A percentile compares a stretch with the other conserved stretches of the same genome.
phyloP scores from a whole-genome alignment of 1,139 yeast genomes.

The Lodderomyces theae region DNA sequence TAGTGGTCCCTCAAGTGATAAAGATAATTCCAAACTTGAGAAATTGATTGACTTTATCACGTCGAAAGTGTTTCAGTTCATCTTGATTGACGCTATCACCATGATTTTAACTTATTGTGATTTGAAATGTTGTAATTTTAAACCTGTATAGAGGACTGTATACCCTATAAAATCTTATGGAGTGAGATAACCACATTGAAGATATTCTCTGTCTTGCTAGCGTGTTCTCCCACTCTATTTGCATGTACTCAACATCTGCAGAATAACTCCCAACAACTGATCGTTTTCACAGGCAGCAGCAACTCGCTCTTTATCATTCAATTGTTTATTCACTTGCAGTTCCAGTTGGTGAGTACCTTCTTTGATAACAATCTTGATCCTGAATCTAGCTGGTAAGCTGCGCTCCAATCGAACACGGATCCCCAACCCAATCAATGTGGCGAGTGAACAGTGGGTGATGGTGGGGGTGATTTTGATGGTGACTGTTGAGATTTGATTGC shows the following conservation, averaged over 20 bases:
- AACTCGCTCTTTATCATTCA: constrained; percentile 95
- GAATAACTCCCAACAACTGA: constrained; percentile 81
- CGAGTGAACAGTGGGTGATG: constrained; percentile 94
- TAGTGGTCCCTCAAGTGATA: neutral
- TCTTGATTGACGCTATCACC: constrained; percentile 37
- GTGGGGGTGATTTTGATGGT: constrained; percentile 91
- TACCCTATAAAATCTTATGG: neutral
- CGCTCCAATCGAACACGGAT: constrained; percentile 89
- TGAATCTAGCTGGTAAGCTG: constrained; percentile 78
- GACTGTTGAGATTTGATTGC: constrained; percentile 67
- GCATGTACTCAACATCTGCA: constrained; percentile 89
- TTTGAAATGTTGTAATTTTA: constrained; percentile 18
- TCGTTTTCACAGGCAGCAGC: constrained; percentile 99
- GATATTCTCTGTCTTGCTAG: neutral
- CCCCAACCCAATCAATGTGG: constrained; percentile 93
- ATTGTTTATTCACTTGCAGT: constrained; percentile 90
- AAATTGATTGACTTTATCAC: constrained; percentile 39
- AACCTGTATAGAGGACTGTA: neutral
- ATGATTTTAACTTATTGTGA: constrained; percentile 40
- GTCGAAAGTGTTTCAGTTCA: constrained; percentile 34
- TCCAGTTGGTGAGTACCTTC: constrained; percentile 97
- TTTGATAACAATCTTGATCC: constrained; percentile 76
- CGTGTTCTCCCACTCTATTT: constrained; percentile 24
- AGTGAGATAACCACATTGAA: neutral
- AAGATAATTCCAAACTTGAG: constrained; percentile 19